Base-by-base conservation (phyloP, 2,329 filamentous ascomycete species). In the Aspergillus sp. region DNA sequence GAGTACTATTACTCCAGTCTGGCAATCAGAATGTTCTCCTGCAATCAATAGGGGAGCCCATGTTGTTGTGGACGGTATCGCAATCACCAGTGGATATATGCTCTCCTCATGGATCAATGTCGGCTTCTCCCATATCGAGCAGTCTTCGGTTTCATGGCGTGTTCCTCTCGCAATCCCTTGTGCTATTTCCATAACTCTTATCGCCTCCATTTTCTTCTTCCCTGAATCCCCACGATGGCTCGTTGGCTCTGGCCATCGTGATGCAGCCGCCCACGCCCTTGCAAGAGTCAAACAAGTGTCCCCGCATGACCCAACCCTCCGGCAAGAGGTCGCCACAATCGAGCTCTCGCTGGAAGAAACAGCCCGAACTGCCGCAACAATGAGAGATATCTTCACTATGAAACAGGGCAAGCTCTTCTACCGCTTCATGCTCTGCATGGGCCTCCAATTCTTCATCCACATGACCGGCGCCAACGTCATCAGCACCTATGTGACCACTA, bases 361-460 rank as follows among this genome's bases (percentile, higher is more conserved):
- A 73, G 78, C 50, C 12, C 56, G 76, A 77, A 3, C 69, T 65
- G 74, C 75, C 31, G 77, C 80, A 64, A 80, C 75, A 71, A 7
- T 83, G n/a, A 39, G 12, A 6, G 63, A 63, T 22, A 31, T 59
- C 3, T 57, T 84, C 68, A 67, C 70, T 5, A 82, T 84, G 75
- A 77, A 75, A 54, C 75, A 79, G 53, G 74, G 82, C 55, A 75
- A 80, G n/a, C 76, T 82, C 64, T 75, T 83, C 55, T 80, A 82
- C 68, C 79, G 81, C 24, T 78, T 78, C 6, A 62, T 77, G 14
- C 74, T 83, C 16, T 80, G 77, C 49, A 80, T 81, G 57, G 72
- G 78, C 59, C 79, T 80, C 64, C 79, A 82, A 58, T 75, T 81
- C 67, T 83, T 80, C 66, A 74, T 72, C 20, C 71, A 81, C 55